Percentiles rank a stretch among this genome's conserved stretches.
Conservation (phyloP, 208 protist species). For the Leptomonas pyrrhocoris region DNA sequence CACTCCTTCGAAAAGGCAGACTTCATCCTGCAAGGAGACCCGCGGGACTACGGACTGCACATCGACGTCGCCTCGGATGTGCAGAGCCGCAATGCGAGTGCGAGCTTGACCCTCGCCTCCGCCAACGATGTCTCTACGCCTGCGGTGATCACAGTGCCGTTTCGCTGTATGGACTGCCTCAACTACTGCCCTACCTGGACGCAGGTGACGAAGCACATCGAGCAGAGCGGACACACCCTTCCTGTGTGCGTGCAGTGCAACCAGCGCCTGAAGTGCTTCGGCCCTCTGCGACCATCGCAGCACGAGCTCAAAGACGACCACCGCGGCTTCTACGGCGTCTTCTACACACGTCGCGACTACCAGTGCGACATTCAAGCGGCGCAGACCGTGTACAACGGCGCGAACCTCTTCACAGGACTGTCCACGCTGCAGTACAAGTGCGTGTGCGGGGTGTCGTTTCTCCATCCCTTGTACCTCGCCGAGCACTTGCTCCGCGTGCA, state of each 20-base stretch:
- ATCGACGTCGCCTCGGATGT: not conserved
- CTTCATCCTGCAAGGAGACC: slow-evolving; percentile 23
- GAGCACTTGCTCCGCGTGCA: slow-evolving; percentile 65
- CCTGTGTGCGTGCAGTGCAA: slow-evolving; percentile 59
- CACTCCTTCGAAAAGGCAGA: slow-evolving; percentile 28
- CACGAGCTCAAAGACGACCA: slow-evolving; percentile 62
- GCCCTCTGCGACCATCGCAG: slow-evolving; percentile 44
- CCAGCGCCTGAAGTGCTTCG: slow-evolving; percentile 63
- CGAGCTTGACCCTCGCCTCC: not conserved
- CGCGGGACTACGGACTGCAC: slow-evolving; percentile 24
- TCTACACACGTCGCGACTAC: slow-evolving; percentile 68
- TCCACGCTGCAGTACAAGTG: slow-evolving; percentile 66
- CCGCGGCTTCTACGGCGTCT: slow-evolving; percentile 66
- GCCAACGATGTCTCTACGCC: not conserved
- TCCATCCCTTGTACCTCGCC: slow-evolving; percentile 55
- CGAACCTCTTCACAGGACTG: slow-evolving; percentile 52
- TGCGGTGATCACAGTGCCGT: slow-evolving; percentile 1
- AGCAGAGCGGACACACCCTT: slow-evolving; percentile 59
- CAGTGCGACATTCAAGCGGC: slow-evolving; percentile 31
- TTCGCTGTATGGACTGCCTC: slow-evolving; percentile 75
- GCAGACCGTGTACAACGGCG: slow-evolving; percentile 30
- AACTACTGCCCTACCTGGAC: slow-evolving; percentile 68
- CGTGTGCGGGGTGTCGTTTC: slow-evolving; percentile 64
- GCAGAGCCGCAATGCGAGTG: not conserved
- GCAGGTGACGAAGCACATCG: slow-evolving; percentile 66